A percentile compares a stretch with the other conserved stretches of the same genome.
phyloP scores from a whole-genome alignment of 371 early-diverging fungal species.

The Dichotomocladium elegans region DNA sequence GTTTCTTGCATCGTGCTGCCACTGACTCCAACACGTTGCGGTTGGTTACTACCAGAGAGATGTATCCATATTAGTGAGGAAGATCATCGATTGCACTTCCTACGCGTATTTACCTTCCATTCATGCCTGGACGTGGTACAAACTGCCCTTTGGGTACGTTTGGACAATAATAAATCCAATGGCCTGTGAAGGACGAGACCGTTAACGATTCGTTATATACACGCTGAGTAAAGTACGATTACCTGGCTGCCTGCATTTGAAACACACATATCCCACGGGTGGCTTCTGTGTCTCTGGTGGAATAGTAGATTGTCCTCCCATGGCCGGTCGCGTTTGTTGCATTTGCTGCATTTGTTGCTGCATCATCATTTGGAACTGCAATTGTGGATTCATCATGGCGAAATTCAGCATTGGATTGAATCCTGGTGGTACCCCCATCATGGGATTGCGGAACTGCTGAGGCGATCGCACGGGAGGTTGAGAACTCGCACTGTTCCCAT shows the following conservation, averaged over 20 bases:
- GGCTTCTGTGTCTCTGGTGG: constrained; percentile 47
- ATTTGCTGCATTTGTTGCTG: constrained; percentile 36
- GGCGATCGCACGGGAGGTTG: constrained; percentile 13
- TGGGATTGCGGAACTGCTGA: constrained; percentile 10
- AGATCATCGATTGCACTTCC: not conserved
- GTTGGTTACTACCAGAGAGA: not conserved
- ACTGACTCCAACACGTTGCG: not conserved
- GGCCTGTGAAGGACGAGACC: constrained; percentile 16
- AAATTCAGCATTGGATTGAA: constrained; percentile 38
- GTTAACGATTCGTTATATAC: not conserved
- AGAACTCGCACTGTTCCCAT: constrained; percentile 1
- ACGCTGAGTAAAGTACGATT: not conserved
- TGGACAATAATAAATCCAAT: constrained; percentile 55
- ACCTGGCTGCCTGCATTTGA: constrained; percentile 50
- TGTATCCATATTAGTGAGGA: not conserved
- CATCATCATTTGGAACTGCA: constrained; percentile 36
- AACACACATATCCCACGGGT: constrained; percentile 46
- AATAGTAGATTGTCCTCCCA: constrained; percentile 21
- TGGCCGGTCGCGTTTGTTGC: constrained; percentile 24
- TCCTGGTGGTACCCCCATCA: constrained; percentile 3
- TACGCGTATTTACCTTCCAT: constrained; percentile 18
- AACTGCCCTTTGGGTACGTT: constrained; percentile 47
- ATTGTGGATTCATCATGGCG: constrained; percentile 41
- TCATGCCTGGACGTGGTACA: constrained; percentile 31
- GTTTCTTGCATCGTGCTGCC: too few species aligned